Percentiles rank a stretch among this genome's conserved stretches.
Conservation (phyloP, 805 yeast genomes). For the Candida argentea region DNA sequence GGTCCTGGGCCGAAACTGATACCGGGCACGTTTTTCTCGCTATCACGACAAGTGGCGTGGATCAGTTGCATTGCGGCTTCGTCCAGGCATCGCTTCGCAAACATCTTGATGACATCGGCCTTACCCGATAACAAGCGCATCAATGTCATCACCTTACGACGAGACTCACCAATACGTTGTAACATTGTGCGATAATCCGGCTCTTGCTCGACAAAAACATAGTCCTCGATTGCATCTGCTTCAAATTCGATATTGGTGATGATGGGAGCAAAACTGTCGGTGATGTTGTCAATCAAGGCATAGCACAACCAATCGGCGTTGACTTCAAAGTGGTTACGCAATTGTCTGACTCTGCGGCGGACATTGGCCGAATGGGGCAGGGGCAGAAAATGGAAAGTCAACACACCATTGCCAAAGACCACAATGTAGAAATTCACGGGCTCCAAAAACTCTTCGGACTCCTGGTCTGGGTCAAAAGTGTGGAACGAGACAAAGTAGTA, state of each 20-base stretch:
- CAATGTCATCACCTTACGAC: slow-evolving; percentile 20
- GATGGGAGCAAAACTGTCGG: slow-evolving; percentile 21
- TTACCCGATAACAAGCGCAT: slow-evolving; percentile 20
- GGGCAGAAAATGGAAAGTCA: slow-evolving; percentile 20
- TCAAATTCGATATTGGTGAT: slow-evolving; percentile 19
- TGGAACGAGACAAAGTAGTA: slow-evolving; percentile 96
- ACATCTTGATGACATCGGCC: slow-evolving; percentile 20
- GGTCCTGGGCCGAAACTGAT: slow-evolving; percentile 28
- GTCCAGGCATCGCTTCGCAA: slow-evolving; percentile 20
- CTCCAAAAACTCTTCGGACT: slow-evolving; percentile 21
- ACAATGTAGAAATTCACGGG: slow-evolving; percentile 21
- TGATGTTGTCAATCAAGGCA: slow-evolving; percentile 21
- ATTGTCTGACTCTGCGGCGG: slow-evolving; percentile 19
- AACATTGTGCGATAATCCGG: slow-evolving; percentile 15
- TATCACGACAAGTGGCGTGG: slow-evolving; percentile 4
- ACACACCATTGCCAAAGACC: slow-evolving; percentile 18
- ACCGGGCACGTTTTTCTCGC: slow-evolving; percentile 12
- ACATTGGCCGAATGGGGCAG: slow-evolving; percentile 19
- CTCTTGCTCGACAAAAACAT: slow-evolving; percentile 15
- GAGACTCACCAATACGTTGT: slow-evolving; percentile 16
- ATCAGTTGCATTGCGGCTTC: slow-evolving; percentile 9
- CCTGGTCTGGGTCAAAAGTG: slow-evolving; percentile 75
- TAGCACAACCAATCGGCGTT: slow-evolving; percentile 23
- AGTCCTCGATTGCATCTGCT: slow-evolving; percentile 20
- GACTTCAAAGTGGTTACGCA: slow-evolving; percentile 20